These are phyloP conservation scores for Dimargaris xerosporica DNA, from an alignment of 192 early-diverging fungal species.

Conservation along the genomic window DNA sequence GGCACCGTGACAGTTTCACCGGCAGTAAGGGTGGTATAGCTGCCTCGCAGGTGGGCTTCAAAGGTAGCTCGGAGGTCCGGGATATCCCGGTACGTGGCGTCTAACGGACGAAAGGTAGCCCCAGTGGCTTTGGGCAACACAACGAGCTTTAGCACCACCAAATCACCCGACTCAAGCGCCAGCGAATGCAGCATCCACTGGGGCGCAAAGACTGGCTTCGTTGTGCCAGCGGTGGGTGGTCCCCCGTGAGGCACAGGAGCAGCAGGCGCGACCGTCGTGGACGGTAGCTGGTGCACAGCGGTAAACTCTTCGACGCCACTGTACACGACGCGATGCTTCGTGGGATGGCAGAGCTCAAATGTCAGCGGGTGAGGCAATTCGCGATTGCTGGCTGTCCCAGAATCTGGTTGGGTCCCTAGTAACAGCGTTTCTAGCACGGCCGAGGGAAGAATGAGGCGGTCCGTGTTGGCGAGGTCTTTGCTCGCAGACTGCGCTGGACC, in stretches of 20 bases:
- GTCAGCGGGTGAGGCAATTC: slow-evolving; percentile 6
- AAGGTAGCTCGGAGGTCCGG: neutral
- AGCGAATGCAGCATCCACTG: neutral
- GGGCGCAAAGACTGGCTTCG: neutral
- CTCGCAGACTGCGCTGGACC: no score
- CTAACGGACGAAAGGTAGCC: neutral
- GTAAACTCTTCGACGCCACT: slow-evolving; percentile 5
- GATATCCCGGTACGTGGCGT: neutral
- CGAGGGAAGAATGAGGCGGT: slow-evolving; percentile 1
- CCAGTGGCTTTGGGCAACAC: slow-evolving; percentile 5
- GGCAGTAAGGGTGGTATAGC: neutral
- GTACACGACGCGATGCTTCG: neutral
- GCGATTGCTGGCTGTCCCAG: neutral
- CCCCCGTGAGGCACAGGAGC: neutral
- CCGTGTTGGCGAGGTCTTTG: slow-evolving; percentile 11
- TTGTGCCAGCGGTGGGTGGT: no score
- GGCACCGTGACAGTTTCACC: neutral
- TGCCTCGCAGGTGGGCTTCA: slow-evolving; percentile 1
- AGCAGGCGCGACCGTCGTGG: neutral
- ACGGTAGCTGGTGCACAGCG: neutral
- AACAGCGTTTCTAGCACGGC: slow-evolving; percentile 1
- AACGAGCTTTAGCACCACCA: neutral
- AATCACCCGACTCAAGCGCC: neutral
- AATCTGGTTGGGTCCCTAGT: neutral
- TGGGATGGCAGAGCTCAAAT: neutral